Evolutionary conservation across 2,329 filamentous ascomycete genomes (phyloP).

Genomic region (Beauveria pseudobassiana): DNA sequence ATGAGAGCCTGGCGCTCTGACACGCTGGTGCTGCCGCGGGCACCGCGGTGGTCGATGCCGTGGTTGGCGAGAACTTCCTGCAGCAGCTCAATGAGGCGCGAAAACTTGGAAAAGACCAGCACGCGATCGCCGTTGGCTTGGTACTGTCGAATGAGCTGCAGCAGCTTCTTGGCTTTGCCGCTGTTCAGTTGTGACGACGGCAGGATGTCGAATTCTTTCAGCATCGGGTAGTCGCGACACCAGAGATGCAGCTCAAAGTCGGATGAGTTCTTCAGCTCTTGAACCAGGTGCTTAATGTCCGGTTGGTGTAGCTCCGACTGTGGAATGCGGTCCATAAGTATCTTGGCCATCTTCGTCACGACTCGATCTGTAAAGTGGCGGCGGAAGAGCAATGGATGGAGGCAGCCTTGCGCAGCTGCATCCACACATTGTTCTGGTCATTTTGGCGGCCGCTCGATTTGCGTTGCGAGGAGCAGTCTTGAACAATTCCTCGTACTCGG

Average conservation of each 20-base stretch:
- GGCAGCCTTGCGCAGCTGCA: slow-evolving; percentile 89
- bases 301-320: slow-evolving; percentile 46
- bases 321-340: slow-evolving; percentile 63
- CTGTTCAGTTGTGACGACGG: slow-evolving; percentile 50
- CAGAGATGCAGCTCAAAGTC: slow-evolving; percentile 61
- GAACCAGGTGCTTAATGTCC: slow-evolving; percentile 43
- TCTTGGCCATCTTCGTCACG: slow-evolving; percentile 69
- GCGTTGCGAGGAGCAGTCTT: slow-evolving; percentile 48
- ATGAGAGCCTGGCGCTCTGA: slow-evolving; percentile 79
- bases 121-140: slow-evolving; percentile 76
- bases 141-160: slow-evolving; percentile 66
- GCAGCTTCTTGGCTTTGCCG: slow-evolving; percentile 79
- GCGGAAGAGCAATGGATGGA: slow-evolving; percentile 84
- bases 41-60: slow-evolving; percentile 66
- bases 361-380: slow-evolving; percentile 69
- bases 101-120: slow-evolving; percentile 90
- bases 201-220: slow-evolving; percentile 46
- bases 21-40: slow-evolving; percentile 76
- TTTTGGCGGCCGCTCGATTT: slow-evolving; percentile 41
- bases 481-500: slow-evolving; percentile 55
- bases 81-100: slow-evolving; percentile 83
- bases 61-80: slow-evolving; percentile 71
- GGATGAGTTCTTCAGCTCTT: slow-evolving; percentile 50
- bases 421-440: slow-evolving; percentile 66
- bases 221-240: slow-evolving; percentile 53